Conservation (phyloP, 2,329 filamentous ascomycete species). For the Teratosphaeria pseudoeucalypti region DNA sequence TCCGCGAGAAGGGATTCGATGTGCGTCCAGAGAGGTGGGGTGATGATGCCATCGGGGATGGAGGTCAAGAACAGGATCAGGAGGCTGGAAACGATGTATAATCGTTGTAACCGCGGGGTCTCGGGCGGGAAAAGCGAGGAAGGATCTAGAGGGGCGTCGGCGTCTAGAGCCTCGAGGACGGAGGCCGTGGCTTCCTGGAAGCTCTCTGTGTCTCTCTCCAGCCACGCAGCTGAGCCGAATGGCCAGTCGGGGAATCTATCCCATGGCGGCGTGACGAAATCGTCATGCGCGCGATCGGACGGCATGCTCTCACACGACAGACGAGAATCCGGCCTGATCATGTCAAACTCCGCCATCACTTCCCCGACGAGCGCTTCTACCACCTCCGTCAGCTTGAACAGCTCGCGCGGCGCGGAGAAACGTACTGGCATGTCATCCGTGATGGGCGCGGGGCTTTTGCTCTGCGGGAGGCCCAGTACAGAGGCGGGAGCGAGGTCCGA, state of each 20-base stretch:
- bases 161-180: conserved; percentile 60
- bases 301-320: not conserved
- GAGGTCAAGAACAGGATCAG: conserved; percentile 65
- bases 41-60: conserved; percentile 70
- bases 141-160: conserved; percentile 46
- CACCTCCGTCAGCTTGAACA: conserved; percentile 80
- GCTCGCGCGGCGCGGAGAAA: conserved; percentile 75
- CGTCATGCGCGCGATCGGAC: not conserved
- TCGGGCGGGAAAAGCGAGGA: conserved; percentile 51
- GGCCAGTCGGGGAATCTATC: conserved; percentile 47
- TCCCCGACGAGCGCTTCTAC: conserved; percentile 53
- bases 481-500: not conserved
- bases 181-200: conserved; percentile 35
- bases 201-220: conserved; percentile 26
- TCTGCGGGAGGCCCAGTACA: not conserved
- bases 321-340: conserved; percentile 31
- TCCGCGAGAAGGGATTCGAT: conserved; percentile 50
- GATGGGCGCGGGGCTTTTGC: not conserved
- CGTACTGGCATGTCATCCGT: conserved; percentile 43
- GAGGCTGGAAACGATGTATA: conserved; percentile 64
- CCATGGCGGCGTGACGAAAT: conserved; percentile 36
- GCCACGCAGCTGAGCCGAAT: conserved; percentile 44
- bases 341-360: conserved; percentile 52
- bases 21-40: conserved; percentile 57
- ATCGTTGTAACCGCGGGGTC: conserved; percentile 52